Evolutionary conservation across 148 eudicot genomes (phyloP).

Genomic region (Beta vulgaris): DNA sequence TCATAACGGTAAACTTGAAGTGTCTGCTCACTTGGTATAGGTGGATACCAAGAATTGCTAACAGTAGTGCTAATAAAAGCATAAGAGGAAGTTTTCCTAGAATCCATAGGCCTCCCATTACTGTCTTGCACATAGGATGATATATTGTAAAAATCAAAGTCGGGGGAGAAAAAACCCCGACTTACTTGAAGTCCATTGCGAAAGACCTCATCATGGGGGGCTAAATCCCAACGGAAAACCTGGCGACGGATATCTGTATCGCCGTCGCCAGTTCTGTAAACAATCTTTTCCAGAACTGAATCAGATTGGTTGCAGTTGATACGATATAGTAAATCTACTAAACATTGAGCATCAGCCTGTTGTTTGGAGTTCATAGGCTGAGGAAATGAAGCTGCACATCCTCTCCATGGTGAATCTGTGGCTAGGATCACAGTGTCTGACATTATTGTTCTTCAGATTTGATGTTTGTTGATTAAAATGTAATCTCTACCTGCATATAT

Average conservation of each 20-base stretch:
- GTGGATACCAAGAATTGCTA: neutral
- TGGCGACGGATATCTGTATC: neutral
- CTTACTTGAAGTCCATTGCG: neutral
- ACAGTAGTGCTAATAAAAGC: neutral
- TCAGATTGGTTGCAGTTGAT: no score
- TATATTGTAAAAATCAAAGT: neutral
- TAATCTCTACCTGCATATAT: no score
- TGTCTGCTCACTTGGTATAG: neutral
- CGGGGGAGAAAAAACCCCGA: neutral
- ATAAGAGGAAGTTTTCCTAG: neutral
- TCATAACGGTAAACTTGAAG: neutral
- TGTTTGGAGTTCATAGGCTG: neutral
- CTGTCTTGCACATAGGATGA: neutral
- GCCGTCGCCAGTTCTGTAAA: neutral
- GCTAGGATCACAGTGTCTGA: no score
- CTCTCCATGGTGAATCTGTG: conserved; percentile 1
- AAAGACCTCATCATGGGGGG: neutral
- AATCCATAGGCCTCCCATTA: neutral
- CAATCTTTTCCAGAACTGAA: neutral
- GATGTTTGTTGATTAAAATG: no score
- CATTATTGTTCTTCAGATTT: no score
- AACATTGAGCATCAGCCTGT: neutral
- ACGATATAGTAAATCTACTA: neutral
- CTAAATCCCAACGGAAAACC: neutral
- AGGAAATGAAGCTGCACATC: neutral